Base-by-base conservation (phyloP, 192 early-diverging fungal species). In the Backusella parvicylindrica region DNA sequence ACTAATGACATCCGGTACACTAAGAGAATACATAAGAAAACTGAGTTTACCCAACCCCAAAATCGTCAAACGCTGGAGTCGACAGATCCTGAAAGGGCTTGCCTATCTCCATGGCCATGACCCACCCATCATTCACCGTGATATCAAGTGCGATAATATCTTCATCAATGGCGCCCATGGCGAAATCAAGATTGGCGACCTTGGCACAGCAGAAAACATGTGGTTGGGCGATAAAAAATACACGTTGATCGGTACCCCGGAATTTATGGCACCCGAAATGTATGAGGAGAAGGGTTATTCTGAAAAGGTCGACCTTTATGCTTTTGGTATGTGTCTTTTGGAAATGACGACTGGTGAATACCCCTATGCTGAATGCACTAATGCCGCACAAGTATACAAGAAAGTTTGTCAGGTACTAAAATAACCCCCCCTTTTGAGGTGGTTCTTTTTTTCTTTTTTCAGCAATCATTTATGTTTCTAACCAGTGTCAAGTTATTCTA, bases 181-280 rank as follows among this genome's bases (percentile, higher is more conserved):
- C 5, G 92, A 92, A 76, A 91, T 92, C 71, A 94, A 94, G 74
- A 93, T 94, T 75, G 92, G 92, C 11, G 92, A 94, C 74, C 90
- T 94, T 86, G 92, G 92, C 11, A 91, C 90, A 6, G 92, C 92
- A 16, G 74, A 75, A 31, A 93, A 91, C 71, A 91, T 93, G 91
- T 92, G 91, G 79, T 77, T 89, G 37, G 90, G 91, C 68, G 49
- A 69, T 28, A 92, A 93, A 76, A 92, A 93, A 72, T 93, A 92
- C 72, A 93, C 91, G 13, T 88, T 93, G 31, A 90, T 93, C 41
- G 92, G 89, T 11, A 93, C 91, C 6, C 91, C 91, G n/a, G 91
- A 91, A 78, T 93, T 93, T 77, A 93, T 94, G 92, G 92, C 92
- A 30, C 92, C 92, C 18, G 92, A 94, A 79, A 91, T 94, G 90